Base-by-base conservation (phyloP, 2,329 filamentous ascomycete genomes). In the Alternaria brassicicola region DNA sequence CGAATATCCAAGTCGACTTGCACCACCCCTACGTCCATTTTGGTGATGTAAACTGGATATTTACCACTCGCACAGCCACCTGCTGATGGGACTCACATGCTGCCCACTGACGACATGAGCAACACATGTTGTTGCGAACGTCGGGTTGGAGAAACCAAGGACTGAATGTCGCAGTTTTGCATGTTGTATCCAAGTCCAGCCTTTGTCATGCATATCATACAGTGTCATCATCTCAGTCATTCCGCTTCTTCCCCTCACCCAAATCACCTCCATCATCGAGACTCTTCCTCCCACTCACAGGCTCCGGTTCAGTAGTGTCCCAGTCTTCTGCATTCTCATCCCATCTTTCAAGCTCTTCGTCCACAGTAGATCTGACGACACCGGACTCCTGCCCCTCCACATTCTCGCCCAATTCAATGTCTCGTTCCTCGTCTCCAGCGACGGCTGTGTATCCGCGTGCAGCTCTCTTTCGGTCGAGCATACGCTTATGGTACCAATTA, bases 401-500 rank as follows among this genome's bases (percentile, higher is more conserved):
- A 25, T 79, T 81, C 62, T 89, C 86, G 1, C 91, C 92, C 6
- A 97, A 84, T 79, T 97, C 93, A 13, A 97, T 78, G 75, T 97
- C 79, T 39, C 72, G 72, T 21, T 79, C 81, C 6, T 84, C 84
- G 13, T 86, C 86, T 26, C 86, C 87, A 0, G 90, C 85, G 6
- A 96, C 85, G 6, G 86, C 84, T 52, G 85, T 84, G 71, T 96
- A 96, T 50, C 86, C 86, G 72, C 90, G 90, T 54, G 86, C 87
- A 71, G 87, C 82, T 59, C 93, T 85, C 75, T 90, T 91, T 62
- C 95, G 85, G 78, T 98, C 94, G 36, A 98, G 82, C 93, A 98
- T 98, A 58, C 95, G 89, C 73, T 91, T 90, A 79, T 99, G 95
- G 76, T 99, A 99, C 90, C 91, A 94, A 56, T 88, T 89, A 75